Base-by-base conservation (phyloP, 768 basidiomycete genomes). In the Psilocybe cubensis region DNA sequence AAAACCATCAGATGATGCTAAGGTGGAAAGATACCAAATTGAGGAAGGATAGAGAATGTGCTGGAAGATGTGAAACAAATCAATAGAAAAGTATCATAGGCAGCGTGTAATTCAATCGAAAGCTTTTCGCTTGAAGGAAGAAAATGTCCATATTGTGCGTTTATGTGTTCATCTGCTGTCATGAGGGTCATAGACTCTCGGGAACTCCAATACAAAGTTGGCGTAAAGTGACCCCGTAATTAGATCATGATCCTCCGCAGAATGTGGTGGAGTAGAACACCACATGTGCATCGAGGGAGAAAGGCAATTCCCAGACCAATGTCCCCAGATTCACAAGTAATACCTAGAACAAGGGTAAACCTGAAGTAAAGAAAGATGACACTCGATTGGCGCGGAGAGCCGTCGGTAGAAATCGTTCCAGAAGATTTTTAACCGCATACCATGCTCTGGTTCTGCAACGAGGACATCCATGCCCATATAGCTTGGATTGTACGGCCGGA, bases 1-100 rank as follows among this genome's bases (percentile, higher is more conserved):
- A 9, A 14, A 24, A 28, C 41, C 59, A 57, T 66, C 65, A 66
- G 57, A 64, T 66, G 65, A 64, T 59, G 63, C 65, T 51, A 66
- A 11, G 38, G 59, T 51, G 44, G 52, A 51, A 38, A 40, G 35
- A 61, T 64, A 25, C 56, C 60, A 58, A 57, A 57, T 50, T 0
- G 53, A 42, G 14, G 29, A 53, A 29, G 11, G 52, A 57, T 48
- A 49, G 35, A 33, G 50, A 25, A 46, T 31, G 35, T 49, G 14
- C 47, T 48, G 24, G 46, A 48, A 42, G 11, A 38, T 53, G 45
- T 31, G 44, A 18, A 40, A 44, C 43, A 45, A 24, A 58, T 52
- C 38, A 46, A 49, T 21, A 43, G 43, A 47, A 60, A 45, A 51
- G 48, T 43, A 24, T 42, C 31, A 31, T 20, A 50, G 46, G 28